Conservation (phyloP, 225 moss, liverwort and hornwort species). For the Lunularia cruciata region DNA sequence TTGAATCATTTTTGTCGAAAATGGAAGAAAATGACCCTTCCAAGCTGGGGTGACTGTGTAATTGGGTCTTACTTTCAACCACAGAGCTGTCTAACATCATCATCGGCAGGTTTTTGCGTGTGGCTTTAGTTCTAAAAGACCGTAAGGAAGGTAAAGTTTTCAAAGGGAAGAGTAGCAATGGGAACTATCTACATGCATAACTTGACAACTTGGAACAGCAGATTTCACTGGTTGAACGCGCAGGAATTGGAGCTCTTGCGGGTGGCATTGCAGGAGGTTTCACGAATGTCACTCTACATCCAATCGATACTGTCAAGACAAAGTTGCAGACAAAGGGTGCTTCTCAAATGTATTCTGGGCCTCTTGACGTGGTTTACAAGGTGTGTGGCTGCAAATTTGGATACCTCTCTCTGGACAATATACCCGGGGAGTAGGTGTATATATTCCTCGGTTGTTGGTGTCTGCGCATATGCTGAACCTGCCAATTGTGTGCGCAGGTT, state of each 20-base stretch:
- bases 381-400: slow-evolving; percentile 29
- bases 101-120: no score
- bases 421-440: background rate
- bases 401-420: background rate
- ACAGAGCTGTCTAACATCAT: no score
- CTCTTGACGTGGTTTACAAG: slow-evolving; percentile 71
- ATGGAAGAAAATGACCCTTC: no score
- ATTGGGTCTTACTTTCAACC: no score
- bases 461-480: background rate
- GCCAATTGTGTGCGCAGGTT: slow-evolving; percentile 35
- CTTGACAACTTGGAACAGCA: slow-evolving; percentile 26
- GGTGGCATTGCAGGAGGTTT: slow-evolving; percentile 83
- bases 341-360: slow-evolving; percentile 67
- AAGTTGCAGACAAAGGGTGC: slow-evolving; percentile 78
- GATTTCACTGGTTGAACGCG: slow-evolving; percentile 62
- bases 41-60: no score
- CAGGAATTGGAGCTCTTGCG: slow-evolving; percentile 79
- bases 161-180: no score
- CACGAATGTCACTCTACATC: slow-evolving; percentile 72
- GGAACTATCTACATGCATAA: no score
- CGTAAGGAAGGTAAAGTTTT: no score
- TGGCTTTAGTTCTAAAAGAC: no score
- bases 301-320: slow-evolving; percentile 81
- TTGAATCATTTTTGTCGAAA: no score
- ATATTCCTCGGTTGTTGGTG: no score